phyloP scores from a whole-genome alignment of 805 yeast species.

The Komagataella phaffii region DNA sequence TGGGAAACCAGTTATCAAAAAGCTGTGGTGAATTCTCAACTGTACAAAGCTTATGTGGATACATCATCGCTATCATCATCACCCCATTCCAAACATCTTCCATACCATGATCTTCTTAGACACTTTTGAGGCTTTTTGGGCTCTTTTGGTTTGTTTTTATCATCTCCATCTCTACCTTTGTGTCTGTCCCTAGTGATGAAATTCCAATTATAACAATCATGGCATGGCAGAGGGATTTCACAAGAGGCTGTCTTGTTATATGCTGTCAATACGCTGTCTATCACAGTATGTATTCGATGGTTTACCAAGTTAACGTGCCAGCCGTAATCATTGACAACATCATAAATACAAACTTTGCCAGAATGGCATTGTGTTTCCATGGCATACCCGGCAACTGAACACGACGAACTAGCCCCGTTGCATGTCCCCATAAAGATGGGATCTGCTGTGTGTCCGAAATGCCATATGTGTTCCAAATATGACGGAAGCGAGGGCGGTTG shows the following conservation, averaged over 20 bases:
- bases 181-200: constrained; percentile 38
- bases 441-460: constrained; percentile 93
- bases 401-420: constrained; percentile 81
- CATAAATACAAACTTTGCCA: constrained; percentile 79
- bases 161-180: constrained; percentile 5
- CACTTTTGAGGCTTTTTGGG: neutral
- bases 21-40: constrained; percentile 11
- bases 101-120: neutral
- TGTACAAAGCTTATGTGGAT: neutral
- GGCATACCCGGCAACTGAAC: constrained; percentile 90
- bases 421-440: constrained; percentile 96
- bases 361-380: constrained; percentile 95
- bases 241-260: constrained; percentile 76
- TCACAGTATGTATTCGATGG: constrained; percentile 84
- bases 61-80: constrained; percentile 11
- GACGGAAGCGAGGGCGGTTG: constrained; percentile 81
- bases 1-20: constrained; percentile 14
- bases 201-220: constrained; percentile 86
- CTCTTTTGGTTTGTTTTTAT: neutral
- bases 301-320: constrained; percentile 84
- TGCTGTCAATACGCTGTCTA: constrained; percentile 58
- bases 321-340: constrained; percentile 77
- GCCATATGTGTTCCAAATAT: constrained; percentile 79
- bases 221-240: constrained; percentile 64
- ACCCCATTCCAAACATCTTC: constrained; percentile 19